A percentile compares a stretch with the other conserved stretches of the same genome.
These are phyloP conservation scores for Beauveria caledonica DNA, from an alignment of 2,329 filamentous ascomycete species.

Conservation along the genomic window DNA sequence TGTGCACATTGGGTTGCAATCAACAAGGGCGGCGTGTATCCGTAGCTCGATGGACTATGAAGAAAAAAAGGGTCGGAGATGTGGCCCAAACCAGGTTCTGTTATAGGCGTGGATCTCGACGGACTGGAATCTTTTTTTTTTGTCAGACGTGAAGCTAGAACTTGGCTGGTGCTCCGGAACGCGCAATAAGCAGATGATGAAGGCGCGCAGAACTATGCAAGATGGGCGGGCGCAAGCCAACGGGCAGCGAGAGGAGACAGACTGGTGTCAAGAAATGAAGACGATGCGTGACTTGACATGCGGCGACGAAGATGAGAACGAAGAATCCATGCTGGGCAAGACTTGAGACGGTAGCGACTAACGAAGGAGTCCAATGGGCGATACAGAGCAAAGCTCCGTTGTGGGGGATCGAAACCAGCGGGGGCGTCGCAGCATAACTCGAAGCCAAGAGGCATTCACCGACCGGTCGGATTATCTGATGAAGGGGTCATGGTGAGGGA, in stretches of 20 bases:
- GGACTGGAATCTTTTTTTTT: neutral
- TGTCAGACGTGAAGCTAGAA: neutral
- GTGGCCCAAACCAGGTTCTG: neutral
- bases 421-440: conserved; percentile 1
- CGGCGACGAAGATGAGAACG: neutral
- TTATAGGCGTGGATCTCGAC: conserved; percentile 1
- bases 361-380: conserved; percentile 4
- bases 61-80: neutral
- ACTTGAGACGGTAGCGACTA: conserved; percentile 6
- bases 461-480: neutral
- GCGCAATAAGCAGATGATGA: neutral
- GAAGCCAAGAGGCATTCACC: neutral
- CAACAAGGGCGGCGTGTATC: neutral
- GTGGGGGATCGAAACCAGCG: conserved; percentile 12
- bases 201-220: neutral
- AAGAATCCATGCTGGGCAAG: conserved; percentile 1
- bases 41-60: neutral
- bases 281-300: neutral
- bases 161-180: neutral
- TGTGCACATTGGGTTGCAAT: neutral
- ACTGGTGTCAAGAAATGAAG: conserved; percentile 8
- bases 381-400: conserved; percentile 4
- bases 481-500: neutral
- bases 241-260: neutral
- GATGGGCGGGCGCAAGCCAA: neutral